These are phyloP conservation scores for Fusarium tanahbumbuense DNA, from an alignment of 2,329 filamentous ascomycete species.

Conservation along the genomic window DNA sequence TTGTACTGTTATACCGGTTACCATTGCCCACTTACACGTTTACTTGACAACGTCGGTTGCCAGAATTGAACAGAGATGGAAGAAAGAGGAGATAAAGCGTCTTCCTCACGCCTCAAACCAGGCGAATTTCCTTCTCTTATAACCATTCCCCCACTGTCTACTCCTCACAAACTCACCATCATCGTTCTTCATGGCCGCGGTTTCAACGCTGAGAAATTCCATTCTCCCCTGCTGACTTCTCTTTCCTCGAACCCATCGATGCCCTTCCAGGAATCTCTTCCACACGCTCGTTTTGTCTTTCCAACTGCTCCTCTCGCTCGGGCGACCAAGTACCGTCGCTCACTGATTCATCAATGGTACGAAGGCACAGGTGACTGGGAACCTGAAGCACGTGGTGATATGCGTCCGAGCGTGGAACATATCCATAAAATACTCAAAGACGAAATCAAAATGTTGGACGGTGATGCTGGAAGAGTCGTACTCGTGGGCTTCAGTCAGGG, in stretches of 20 bases:
- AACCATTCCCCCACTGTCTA: slow-evolving; percentile 36
- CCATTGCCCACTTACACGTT: not conserved
- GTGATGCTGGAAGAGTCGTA: slow-evolving; percentile 55
- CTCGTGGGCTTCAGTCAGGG: slow-evolving; percentile 67
- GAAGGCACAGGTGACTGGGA: slow-evolving; percentile 53
- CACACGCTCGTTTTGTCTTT: slow-evolving; percentile 62
- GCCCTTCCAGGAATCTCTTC: slow-evolving; percentile 52
- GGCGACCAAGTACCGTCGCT: slow-evolving; percentile 50
- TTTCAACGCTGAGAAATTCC: slow-evolving; percentile 56
- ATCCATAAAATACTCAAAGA: slow-evolving; percentile 53
- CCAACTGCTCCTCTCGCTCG: slow-evolving; percentile 58
- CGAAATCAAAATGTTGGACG: slow-evolving; percentile 52
- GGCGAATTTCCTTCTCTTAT: slow-evolving; percentile 43
- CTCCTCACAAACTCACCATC: slow-evolving; percentile 57
- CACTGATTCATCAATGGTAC: slow-evolving; percentile 52
- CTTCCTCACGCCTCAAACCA: slow-evolving; percentile 8
- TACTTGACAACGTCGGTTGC: no score
- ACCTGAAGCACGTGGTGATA: slow-evolving; percentile 46
- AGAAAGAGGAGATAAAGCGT: not conserved
- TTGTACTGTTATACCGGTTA: not conserved
- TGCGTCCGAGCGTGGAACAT: slow-evolving; percentile 56
- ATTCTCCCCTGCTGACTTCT: slow-evolving; percentile 52
- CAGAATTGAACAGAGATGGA: not conserved
- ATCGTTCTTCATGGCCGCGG: slow-evolving; percentile 64
- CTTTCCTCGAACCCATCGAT: not conserved